Conservation (phyloP, 2,329 filamentous ascomycete genomes). For the Xylaria sp. region DNA sequence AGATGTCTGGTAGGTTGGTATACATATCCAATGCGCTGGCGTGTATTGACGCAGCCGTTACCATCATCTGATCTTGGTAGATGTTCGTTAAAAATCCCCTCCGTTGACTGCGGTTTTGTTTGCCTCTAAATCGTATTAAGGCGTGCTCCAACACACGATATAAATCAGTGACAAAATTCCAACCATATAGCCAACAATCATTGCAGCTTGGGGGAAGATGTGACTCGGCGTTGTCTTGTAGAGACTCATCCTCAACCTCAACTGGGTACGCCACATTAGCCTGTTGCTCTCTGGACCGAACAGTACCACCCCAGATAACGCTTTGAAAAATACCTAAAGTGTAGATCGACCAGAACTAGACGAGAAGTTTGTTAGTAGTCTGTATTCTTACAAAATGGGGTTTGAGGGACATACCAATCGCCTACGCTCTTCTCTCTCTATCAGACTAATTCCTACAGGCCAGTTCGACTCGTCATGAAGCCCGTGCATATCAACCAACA, state of each 20-base stretch:
- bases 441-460: conserved; percentile 3
- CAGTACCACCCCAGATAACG: conserved; percentile 4
- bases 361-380: background rate
- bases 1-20: conserved; percentile 7
- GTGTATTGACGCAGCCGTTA: conserved; percentile 4
- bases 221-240: conserved; percentile 1
- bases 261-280: conserved; percentile 13
- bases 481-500: conserved; percentile 18
- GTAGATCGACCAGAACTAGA: conserved; percentile 23
- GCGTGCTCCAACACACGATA: conserved; percentile 17
- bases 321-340: conserved; percentile 11
- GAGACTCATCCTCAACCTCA: conserved; percentile 16
- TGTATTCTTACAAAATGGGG: background rate
- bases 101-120: background rate
- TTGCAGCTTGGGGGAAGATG: background rate
- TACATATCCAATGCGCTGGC: conserved; percentile 8
- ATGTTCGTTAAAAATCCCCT: conserved; percentile 14
- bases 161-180: conserved; percentile 21
- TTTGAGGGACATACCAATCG: conserved; percentile 1
- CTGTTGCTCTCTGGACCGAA: conserved; percentile 17
- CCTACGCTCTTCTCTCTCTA: conserved; percentile 19
- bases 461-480: conserved; percentile 21
- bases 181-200: conserved; percentile 16
- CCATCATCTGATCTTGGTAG: conserved; percentile 2
- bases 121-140: conserved; percentile 4